Percentiles rank a stretch among this genome's conserved stretches.
Evolutionary conservation across 441 rosid species (phyloP).

Genomic region (Populus hybrid): DNA sequence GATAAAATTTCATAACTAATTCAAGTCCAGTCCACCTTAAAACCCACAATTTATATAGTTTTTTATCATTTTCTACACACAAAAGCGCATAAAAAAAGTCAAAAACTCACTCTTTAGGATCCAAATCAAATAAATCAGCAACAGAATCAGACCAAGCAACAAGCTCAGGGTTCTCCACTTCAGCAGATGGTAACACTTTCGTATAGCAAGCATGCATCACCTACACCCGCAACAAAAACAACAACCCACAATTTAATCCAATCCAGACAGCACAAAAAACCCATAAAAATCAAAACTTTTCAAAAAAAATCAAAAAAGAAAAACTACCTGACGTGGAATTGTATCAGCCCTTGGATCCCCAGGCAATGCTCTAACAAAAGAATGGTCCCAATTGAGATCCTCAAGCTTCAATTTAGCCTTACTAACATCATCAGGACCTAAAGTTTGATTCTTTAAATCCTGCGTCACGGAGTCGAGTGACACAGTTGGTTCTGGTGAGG

Average conservation of each 20-base stretch:
- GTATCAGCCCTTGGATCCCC: conserved; percentile 69
- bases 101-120: conserved; percentile 75
- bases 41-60: not conserved
- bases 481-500: conserved; percentile 38
- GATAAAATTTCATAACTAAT: not conserved
- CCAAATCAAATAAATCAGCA: conserved; percentile 75
- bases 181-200: conserved; percentile 80
- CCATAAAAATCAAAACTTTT: conserved; percentile 7
- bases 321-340: conserved; percentile 71
- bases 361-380: conserved; percentile 81
- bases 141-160: conserved; percentile 96
- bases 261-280: conserved; percentile 6
- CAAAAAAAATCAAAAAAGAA: not conserved
- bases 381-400: conserved; percentile 89
- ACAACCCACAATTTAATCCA: not conserved
- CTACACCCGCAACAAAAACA: conserved; percentile 24
- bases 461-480: conserved; percentile 64
- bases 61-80: not conserved
- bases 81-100: not conserved
- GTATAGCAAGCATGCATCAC: conserved; percentile 87
- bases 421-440: conserved; percentile 20
- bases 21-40: not conserved
- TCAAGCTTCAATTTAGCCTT: conserved; percentile 42
- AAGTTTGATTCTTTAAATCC: conserved; percentile 65
- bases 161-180: conserved; percentile 84